Percentiles rank a stretch among this genome's conserved stretches.
phyloP scores from a whole-genome alignment of 2,329 filamentous ascomycete species.

The Cladosporium halotolerans region DNA sequence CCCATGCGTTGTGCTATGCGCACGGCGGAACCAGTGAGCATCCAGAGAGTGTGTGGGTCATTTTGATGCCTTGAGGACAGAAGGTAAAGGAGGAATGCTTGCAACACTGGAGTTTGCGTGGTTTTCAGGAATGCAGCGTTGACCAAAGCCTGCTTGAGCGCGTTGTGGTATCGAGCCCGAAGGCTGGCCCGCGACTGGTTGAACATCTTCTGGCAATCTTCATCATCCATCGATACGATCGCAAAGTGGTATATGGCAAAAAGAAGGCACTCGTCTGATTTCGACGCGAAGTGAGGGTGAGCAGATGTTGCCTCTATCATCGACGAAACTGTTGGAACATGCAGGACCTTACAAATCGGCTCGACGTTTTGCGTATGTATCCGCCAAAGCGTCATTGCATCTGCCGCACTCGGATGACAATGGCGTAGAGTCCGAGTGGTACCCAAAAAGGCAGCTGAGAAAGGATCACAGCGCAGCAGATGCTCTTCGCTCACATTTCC shows the following conservation, averaged over 20 bases:
- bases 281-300: conserved; percentile 49
- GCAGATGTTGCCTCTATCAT: conserved; percentile 44
- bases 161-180: conserved; percentile 31
- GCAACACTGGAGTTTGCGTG: conserved; percentile 58
- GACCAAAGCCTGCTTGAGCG: conserved; percentile 58
- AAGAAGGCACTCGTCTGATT: conserved; percentile 52
- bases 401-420: conserved; percentile 51
- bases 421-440: conserved; percentile 18
- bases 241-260: conserved; percentile 57
- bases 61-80: conserved; percentile 32
- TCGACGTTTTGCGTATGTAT: conserved; percentile 66
- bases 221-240: conserved; percentile 43
- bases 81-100: conserved; percentile 62
- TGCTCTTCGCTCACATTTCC: conserved; percentile 24
- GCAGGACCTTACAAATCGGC: conserved; percentile 63
- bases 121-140: conserved; percentile 62
- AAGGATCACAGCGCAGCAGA: conserved; percentile 17
- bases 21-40: conserved; percentile 56
- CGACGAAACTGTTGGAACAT: conserved; percentile 50
- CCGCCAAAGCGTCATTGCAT: conserved; percentile 48
- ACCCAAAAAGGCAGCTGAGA: conserved; percentile 23
- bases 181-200: conserved; percentile 50
- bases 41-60: conserved; percentile 54
- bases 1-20: conserved; percentile 56
- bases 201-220: conserved; percentile 43